Base-by-base conservation (phyloP, 352 stramenopile genomes). In the Globisporangium echinulatum region DNA sequence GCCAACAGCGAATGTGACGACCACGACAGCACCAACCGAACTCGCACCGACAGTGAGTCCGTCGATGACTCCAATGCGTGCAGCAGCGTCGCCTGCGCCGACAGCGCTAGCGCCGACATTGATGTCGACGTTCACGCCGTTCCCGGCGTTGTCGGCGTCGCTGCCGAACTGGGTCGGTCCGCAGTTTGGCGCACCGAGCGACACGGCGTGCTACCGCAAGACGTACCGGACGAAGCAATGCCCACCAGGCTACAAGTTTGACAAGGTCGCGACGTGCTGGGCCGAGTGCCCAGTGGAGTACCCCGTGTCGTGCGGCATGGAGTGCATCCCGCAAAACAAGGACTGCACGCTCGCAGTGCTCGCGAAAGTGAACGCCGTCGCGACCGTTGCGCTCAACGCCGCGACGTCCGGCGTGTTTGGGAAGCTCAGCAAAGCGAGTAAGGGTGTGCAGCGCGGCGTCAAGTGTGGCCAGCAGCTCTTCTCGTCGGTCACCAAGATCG, bases 301-400 rank as follows among this genome's bases (percentile, higher is more conserved):
- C 63, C 77, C 77, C 2, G 68, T 87, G 2, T 52, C 70, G n/a
- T 88, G 78, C 46, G 74, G 61, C n/a, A 56, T 80, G 61, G 74
- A 86, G 49, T 88, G 75, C 43, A 69, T 87, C 48, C 77, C 70
- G n/a, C 72, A 83, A 59, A 87, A 83, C 59, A 65, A 73, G 25
- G 74, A 85, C 58, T 87, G 72, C 54, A 67, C 67, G 15, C 66
- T 79, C n/a, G 71, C 7, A 44, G 40, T 44, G 40, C 7, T 44
- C 3, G 11, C 40, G 40, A 44, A 44, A 44, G 40, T 44, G 40
- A 44, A 13, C 40, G 40, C 11, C 3, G 40, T 44, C 11, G 40
- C 40, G 40, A 44, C 7, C 3, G 11, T 13, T 8, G 40, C 11
- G 40, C 11, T 44, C 40, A 44, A 8, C 7, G 40, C 40, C 11